Base-by-base conservation (phyloP, 441 rosid species). In the Brassica hybrid region DNA sequence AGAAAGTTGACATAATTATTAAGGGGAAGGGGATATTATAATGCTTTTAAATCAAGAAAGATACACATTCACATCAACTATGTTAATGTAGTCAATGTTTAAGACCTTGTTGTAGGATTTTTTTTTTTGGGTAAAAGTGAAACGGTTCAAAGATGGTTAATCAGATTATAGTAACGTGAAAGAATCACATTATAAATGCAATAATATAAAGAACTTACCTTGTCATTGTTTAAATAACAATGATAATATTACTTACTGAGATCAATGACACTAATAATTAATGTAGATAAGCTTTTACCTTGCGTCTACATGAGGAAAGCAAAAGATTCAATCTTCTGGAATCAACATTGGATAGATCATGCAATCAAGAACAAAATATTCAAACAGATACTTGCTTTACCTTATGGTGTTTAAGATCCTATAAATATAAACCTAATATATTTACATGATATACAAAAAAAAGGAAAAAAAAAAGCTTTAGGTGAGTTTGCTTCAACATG, bases 261-360 rank as follows among this genome's bases (percentile, higher is more conserved):
- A 79, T 43, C 21, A 65, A 65, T 70, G 62, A 65, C 17, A 25
- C 9, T 19, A 13, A 27, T 60, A 21, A 10, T 19, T 62, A 78
- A 19, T 58, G 75, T 50, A 56, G 50, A 41, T 65, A 67, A 59
- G 77, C 69, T 84, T 58, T 61, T 65, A 78, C 64, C 4, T 72
- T 86, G 88, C 93, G 80, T 85, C 79, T 56, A 67, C 59, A 74
- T 83, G 84, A 81, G 91, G 93, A 71, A 86, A 86, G 81, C 79
- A 59, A 82, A 87, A 87, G 79, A 81, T 79, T 79, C 81, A 73
- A 83, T 64, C 72, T 79, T 70, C 30, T 80, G 69, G 88, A 82
- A 86, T 79, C 69, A 69, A 76, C 80, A 73, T 80, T 82, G 73
- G 59, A 76, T 79, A 75, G 77, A 84, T 87, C 83, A 64, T 69